These are phyloP conservation scores for Malus domestica DNA, from an alignment of 306 rosid species.

Conservation along the genomic window ASM211411v1 NC_041803.1:18600001-18600500, in stretches of 20 bases:
- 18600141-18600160: constrained; percentile 63
- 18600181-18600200: constrained; percentile 58
- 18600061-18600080: constrained; percentile 45
- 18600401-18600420: constrained; percentile 68
- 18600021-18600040: constrained; percentile 52
- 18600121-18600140: constrained; percentile 86
- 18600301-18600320: constrained; percentile 82
- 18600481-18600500: constrained; percentile 70
- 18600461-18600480: constrained; percentile 74
- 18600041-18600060: constrained; percentile 40
- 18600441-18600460: constrained; percentile 70
- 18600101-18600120: constrained; percentile 41
- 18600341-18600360: constrained; percentile 85
- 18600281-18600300: constrained; percentile 54
- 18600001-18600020: constrained; percentile 64
- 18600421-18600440: constrained; percentile 81
- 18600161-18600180: constrained; percentile 43
- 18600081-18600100: constrained; percentile 42
- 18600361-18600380: constrained; percentile 58
- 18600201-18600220: constrained; percentile 75
- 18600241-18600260: constrained; percentile 42
- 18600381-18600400: constrained; percentile 72
- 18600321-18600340: constrained; percentile 74
- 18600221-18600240: constrained; percentile 39
- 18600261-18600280: constrained; percentile 61